Conservation (phyloP, 495 filamentous ascomycete genomes). For the Xylaria scruposa region DNA sequence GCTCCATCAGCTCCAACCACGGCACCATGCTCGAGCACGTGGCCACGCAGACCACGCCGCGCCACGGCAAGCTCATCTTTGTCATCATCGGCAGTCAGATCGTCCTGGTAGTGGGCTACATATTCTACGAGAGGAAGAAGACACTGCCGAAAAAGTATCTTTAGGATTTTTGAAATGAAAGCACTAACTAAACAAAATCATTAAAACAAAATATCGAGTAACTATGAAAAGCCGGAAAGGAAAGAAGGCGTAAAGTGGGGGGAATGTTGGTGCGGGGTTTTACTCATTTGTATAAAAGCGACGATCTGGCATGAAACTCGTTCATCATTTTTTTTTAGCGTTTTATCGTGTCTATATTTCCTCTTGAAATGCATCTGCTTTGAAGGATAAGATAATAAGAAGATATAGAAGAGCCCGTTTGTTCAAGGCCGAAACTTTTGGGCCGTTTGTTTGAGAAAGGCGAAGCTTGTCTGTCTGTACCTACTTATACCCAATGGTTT, state of each 20-base stretch:
- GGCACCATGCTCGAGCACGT: conserved; percentile 66
- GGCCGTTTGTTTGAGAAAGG: background rate
- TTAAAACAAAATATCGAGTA: no score
- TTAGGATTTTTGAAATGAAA: conserved; percentile 43
- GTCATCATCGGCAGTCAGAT: conserved; percentile 79
- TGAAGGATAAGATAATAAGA: background rate
- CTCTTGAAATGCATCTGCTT: background rate
- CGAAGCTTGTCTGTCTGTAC: background rate
- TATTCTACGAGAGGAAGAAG: conserved; percentile 83
- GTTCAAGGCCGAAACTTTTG: background rate
- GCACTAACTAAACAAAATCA: no score
- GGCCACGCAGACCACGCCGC: conserved; percentile 59
- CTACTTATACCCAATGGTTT: background rate
- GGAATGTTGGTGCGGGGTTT: background rate
- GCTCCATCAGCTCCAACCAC: conserved; percentile 75
- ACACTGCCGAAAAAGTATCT: conserved; percentile 91
- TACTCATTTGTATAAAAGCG: conserved; percentile 37
- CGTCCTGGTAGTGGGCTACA: conserved; percentile 69
- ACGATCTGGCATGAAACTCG: conserved; percentile 1
- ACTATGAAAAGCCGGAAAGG: background rate
- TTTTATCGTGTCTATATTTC: background rate
- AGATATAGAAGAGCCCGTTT: conserved; percentile 11
- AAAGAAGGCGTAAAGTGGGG: conserved; percentile 11
- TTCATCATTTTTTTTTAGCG: background rate
- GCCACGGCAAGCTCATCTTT: conserved; percentile 76